Conservation (phyloP, 805 yeast genomes). For the Vanderwaltozyma polyspora region DNA sequence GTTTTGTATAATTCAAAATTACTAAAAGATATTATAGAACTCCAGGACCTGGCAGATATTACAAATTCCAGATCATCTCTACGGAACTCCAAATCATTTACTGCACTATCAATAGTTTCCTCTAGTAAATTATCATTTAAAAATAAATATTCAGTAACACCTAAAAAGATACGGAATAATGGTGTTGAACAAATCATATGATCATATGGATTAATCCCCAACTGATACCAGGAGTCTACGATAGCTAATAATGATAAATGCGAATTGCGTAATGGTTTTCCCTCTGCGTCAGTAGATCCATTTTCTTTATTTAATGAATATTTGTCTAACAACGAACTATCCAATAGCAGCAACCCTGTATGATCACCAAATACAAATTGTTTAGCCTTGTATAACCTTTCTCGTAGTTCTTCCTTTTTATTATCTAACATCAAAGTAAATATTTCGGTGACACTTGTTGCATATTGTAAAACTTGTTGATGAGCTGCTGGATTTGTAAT, state of each 20-base stretch:
- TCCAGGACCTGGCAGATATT: slow-evolving; percentile 81
- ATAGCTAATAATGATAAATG: slow-evolving; percentile 83
- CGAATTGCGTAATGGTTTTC: slow-evolving; percentile 50
- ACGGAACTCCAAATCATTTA: slow-evolving; percentile 56
- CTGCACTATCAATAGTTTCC: slow-evolving; percentile 62
- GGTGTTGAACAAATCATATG: slow-evolving; percentile 97
- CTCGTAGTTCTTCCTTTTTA: slow-evolving; percentile 42
- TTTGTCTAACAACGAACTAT: slow-evolving; percentile 66
- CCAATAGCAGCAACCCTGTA: slow-evolving; percentile 52
- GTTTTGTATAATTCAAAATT: slow-evolving; percentile 59
- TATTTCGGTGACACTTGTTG: slow-evolving; percentile 71
- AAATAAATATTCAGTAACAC: slow-evolving; percentile 86
- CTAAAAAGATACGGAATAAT: slow-evolving; percentile 78
- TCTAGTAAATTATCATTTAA: slow-evolving; percentile 78
- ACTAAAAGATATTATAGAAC: slow-evolving; percentile 64
- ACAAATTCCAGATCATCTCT: slow-evolving; percentile 89
- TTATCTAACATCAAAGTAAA: slow-evolving; percentile 75
- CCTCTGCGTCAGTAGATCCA: slow-evolving; percentile 3
- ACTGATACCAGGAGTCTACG: slow-evolving; percentile 84
- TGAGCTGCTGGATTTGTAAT: slow-evolving; percentile 94
- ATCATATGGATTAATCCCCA: slow-evolving; percentile 85
- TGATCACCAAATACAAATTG: slow-evolving; percentile 62
- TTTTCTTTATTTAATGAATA: slow-evolving; percentile 65
- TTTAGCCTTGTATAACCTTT: slow-evolving; percentile 55
- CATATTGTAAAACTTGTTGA: slow-evolving; percentile 79